Base-by-base conservation (phyloP, 2,329 filamentous ascomycete species). In the Talaromyces amestolkiae region DNA sequence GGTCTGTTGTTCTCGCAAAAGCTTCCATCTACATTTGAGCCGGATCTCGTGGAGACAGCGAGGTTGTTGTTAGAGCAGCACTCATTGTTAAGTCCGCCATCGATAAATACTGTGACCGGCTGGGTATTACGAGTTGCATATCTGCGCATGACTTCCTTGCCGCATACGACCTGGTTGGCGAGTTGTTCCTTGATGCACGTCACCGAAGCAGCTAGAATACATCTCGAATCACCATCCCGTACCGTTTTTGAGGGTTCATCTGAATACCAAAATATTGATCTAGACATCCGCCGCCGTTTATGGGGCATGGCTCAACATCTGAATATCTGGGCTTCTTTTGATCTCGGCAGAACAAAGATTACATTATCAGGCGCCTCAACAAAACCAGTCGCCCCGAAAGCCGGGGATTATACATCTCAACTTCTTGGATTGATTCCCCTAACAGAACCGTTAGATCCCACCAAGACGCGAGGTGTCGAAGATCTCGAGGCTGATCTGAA, bases 311-410 rank as follows among this genome's bases (percentile, higher is more conserved):
- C 85, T 0, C 82, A 84, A 10, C 85, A 87, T 68, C 78, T 87
- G 8, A 87, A 87, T 68, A 83, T 82, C 13, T 87, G 85, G 85
- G 82, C 83, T 31, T 86, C 84, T 0, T 87, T 86, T 67, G 85
- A 87, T 63, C 81, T 86, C 62, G 85, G 85, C 1, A 80, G 83
- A 0, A 85, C 84, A 0, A 78, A 84, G 10, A 83, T 86, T 17
- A 66, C 79, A 67, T 75, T 86, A 0, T 80, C 81, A 1, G 59
- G 59, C 2, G 80, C 82, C 10, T 80, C 79, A 0, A 77, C 79
- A 1, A 72, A 79, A 11, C 74, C 81, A 9, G 80, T 81, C 0
- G 71, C 75, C 0, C 70, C 75, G 0, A 73, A 75, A 8, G 72
- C 77, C 1, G 78, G 79, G 1, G 80, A 83, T 66, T 77, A 75